These are phyloP conservation scores for Cytospora piceicola DNA, from an alignment of 2,329 filamentous ascomycete genomes.

Conservation along the genomic window DNA sequence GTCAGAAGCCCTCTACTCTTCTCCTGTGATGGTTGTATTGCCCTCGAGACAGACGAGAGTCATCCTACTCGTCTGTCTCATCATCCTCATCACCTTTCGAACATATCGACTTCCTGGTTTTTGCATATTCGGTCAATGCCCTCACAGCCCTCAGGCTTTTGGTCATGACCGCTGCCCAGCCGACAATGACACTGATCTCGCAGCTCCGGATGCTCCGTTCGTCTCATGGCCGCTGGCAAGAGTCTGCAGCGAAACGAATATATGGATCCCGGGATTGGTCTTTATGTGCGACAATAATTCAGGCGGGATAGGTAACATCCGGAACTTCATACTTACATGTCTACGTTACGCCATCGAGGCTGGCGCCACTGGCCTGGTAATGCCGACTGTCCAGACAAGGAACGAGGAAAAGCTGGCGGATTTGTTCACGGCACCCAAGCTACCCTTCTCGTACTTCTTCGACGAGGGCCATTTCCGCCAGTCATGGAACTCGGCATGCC, in stretches of 20 bases:
- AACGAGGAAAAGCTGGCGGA: constrained; percentile 47
- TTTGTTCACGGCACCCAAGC: constrained; percentile 44
- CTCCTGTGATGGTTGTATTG: constrained; percentile 19
- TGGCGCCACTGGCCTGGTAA: constrained; percentile 49
- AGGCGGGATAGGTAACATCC: constrained; percentile 55
- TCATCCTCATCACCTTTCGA: constrained; percentile 36
- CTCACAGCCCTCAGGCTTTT: background rate
- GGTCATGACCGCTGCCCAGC: constrained; percentile 6
- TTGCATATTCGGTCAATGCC: constrained; percentile 33
- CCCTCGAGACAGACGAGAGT: constrained; percentile 31
- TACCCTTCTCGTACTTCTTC: constrained; percentile 51
- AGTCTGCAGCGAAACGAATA: constrained; percentile 46
- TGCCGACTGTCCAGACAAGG: constrained; percentile 51
- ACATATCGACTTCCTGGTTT: constrained; percentile 35
- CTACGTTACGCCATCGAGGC: constrained; percentile 54
- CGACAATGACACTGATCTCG: constrained; percentile 41
- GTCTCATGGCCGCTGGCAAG: constrained; percentile 50
- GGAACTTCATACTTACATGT: constrained; percentile 55
- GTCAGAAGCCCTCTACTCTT: background rate
- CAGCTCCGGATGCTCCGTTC: constrained; percentile 46
- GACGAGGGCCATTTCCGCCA: constrained; percentile 50
- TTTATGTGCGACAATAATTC: constrained; percentile 56
- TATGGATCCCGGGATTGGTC: constrained; percentile 48
- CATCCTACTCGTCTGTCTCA: constrained; percentile 32
- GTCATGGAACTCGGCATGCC: constrained; percentile 44